Evolutionary conservation across 345 rosid species (phyloP), one percentile per base, ranked within the genome.

Genomic region (Atalantia buxifolia): DNA sequence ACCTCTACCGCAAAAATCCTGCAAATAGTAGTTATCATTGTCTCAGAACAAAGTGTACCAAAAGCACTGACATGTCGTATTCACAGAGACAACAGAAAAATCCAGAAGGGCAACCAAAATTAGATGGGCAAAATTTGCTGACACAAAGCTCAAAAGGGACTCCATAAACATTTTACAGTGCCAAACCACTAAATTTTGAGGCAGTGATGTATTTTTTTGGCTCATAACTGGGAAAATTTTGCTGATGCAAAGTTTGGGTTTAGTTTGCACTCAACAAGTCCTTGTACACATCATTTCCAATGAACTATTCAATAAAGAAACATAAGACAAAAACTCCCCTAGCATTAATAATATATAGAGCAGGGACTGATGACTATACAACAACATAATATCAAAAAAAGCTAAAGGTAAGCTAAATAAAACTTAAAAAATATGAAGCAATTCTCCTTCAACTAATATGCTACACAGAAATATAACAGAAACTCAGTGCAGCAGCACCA

Each of bases 1-100:
- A 80, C 82, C 83, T 69, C 87, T 61, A 75, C 86, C 80, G 76
- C 83, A 83, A 85, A 81, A 83, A 78, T 85, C 89, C 98, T 96
- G 91, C 77, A 79, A 81, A 77, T 72, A 74, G 78, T 69, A 77
- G 24, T 12, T 61, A 42, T 81, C 53, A 61, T 60, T 69, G 22
- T 81, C 69, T 38, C 76, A 59, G 57, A 60, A 79, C 67, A 68
- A 45, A 65, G 33, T 31, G 64, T 22, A 53, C 31, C 21, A 9
- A 66, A 79, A 81, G 71, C 73, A 28, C 33, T 63, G 62, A 21
- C 45, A 56, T 33, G 76, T 75, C 42, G 56, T 40, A 64, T 67
- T 57, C 65, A 42, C 42, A 24, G 31, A 25, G 56, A 33, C 6
- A 42, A 9, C 56, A 77, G 50, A 33, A 64, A 50, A 60, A 78